A percentile compares a stretch with the other conserved stretches of the same genome.
These are phyloP conservation scores for Zygosaccharomyces pseudobailii DNA, from an alignment of 1,139 yeast species.

Conservation along the genomic window DNA sequence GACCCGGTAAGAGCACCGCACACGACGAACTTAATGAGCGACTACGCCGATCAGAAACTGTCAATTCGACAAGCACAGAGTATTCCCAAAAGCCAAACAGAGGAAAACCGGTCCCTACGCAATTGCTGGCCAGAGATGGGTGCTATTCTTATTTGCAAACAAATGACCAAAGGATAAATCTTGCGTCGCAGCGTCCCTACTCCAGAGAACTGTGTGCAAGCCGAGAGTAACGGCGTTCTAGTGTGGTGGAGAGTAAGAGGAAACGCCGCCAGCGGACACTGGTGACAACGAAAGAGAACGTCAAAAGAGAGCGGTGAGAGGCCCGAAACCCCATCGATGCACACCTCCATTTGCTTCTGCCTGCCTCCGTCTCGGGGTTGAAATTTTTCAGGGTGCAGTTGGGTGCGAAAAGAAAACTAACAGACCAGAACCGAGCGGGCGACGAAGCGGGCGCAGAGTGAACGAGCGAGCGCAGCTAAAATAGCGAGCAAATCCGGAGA, in stretches of 20 bases:
- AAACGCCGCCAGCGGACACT: not conserved
- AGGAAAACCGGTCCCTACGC: not conserved
- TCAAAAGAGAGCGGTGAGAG: not conserved
- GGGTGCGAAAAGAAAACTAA: not conserved
- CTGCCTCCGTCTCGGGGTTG: slow-evolving; percentile 5
- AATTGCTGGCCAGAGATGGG: not conserved
- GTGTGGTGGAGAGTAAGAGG: not conserved
- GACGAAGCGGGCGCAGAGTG: not conserved
- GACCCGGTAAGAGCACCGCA: not conserved
- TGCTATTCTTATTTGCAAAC: not conserved
- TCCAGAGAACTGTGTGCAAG: not conserved
- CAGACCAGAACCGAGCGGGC: not conserved
- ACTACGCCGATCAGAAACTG: not conserved
- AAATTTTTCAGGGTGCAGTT: slow-evolving; percentile 18
- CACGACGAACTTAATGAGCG: not conserved
- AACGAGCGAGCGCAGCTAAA: not conserved
- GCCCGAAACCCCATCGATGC: not conserved
- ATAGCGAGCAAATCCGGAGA: not conserved
- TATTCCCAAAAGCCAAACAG: not conserved
- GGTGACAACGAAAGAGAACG: not conserved
- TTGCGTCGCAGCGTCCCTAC: not conserved
- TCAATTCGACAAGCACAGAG: not conserved
- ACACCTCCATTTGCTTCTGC: slow-evolving; percentile 1
- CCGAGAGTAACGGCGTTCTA: not conserved
- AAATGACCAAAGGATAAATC: not conserved